Conservation (phyloP, 192 early-diverging fungal genomes). For the Backusella sp. region DNA sequence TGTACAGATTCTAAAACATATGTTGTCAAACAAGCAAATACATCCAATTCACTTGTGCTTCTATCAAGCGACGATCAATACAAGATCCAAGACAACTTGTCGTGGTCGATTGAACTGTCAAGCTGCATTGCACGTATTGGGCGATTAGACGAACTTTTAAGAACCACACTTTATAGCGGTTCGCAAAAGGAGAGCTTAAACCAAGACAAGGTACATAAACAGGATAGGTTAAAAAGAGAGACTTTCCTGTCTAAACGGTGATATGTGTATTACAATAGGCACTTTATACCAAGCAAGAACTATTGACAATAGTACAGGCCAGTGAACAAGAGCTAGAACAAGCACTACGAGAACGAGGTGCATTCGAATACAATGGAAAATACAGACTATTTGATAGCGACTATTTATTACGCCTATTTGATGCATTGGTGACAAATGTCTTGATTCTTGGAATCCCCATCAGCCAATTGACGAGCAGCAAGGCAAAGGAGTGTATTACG, state of each 20-base stretch:
- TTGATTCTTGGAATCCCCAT: constrained; percentile 24
- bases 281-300: constrained; percentile 35
- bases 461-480: background rate
- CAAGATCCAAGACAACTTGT: constrained; percentile 37
- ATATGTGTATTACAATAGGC: constrained; percentile 2
- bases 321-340: constrained; percentile 41
- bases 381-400: constrained; percentile 25
- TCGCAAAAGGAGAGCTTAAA: constrained; percentile 33
- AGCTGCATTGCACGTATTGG: constrained; percentile 43
- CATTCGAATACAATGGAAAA: constrained; percentile 33
- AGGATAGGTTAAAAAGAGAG: background rate
- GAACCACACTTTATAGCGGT: constrained; percentile 36
- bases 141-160: constrained; percentile 37
- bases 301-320: constrained; percentile 47
- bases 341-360: constrained; percentile 40
- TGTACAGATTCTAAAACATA: constrained; percentile 30
- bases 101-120: constrained; percentile 41
- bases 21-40: constrained; percentile 29
- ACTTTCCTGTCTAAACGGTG: background rate
- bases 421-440: constrained; percentile 22
- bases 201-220: constrained; percentile 1
- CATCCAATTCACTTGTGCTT: constrained; percentile 37
- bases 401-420: constrained; percentile 27
- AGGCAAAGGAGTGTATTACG: constrained; percentile 10
- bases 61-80: constrained; percentile 10